Conservation (phyloP, 2,329 filamentous ascomycete species). For the Lachnellula subtilissima region DNA sequence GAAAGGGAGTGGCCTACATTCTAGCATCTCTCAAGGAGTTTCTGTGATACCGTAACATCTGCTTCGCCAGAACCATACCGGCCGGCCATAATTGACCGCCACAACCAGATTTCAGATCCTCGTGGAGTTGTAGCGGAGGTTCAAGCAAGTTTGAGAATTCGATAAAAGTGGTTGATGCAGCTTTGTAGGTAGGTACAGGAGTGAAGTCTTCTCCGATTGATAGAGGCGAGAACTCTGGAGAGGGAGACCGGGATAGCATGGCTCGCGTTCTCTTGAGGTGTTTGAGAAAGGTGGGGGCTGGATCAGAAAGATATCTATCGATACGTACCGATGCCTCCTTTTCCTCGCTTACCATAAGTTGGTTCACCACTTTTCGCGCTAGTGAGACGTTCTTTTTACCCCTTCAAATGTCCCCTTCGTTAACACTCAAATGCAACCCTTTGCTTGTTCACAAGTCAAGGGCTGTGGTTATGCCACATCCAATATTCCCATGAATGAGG, state of each 20-base stretch:
- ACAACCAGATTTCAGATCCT: constrained; percentile 83
- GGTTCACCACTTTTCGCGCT: not conserved
- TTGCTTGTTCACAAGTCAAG: not conserved
- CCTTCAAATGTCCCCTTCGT: not conserved
- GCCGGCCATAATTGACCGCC: constrained; percentile 94
- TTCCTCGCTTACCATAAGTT: not conserved
- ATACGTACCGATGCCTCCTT: not conserved
- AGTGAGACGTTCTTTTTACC: not conserved
- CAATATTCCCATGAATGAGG: not conserved
- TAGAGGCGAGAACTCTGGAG: constrained; percentile 31
- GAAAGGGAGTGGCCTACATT: constrained; percentile 51
- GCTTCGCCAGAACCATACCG: constrained; percentile 80
- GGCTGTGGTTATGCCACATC: not conserved
- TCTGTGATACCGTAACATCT: constrained; percentile 72
- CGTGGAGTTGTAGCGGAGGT: constrained; percentile 68
- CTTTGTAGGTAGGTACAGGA: constrained; percentile 57
- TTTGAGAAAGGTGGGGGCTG: not conserved
- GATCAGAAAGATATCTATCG: not conserved
- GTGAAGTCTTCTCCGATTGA: constrained; percentile 49
- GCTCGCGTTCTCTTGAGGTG: not conserved
- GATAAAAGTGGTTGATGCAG: constrained; percentile 46
- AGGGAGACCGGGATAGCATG: constrained; percentile 27
- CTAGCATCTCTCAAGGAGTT: constrained; percentile 59
- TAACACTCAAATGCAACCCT: not conserved
- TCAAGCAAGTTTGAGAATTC: constrained; percentile 71